Base-by-base conservation (phyloP, 768 basidiomycete genomes). In the Mrakia frigida region DNA sequence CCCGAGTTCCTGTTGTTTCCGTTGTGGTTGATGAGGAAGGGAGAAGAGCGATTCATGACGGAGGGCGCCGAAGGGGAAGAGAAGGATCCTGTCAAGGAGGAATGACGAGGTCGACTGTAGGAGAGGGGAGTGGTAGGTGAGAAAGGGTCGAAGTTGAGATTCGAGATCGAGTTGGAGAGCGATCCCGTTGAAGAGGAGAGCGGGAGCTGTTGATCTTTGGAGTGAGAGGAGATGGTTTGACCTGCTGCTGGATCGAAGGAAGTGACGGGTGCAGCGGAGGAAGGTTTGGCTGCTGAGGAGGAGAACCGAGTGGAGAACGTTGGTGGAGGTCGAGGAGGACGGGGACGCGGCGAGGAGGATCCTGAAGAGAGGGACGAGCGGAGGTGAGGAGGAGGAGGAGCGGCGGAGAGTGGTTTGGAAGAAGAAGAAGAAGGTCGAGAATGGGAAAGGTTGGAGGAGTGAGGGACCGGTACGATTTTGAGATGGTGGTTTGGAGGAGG, bases 401-500 rank as follows among this genome's bases (percentile, higher is more conserved):
- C 18, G 46, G 46, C 9, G 13, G 67, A 65, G 50, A 50, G 31
- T 14, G 14, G 0, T 46, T 5, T 13, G 70, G 37, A 2, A 10
- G 6, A 60, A 13, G 23, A 37, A 31, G 43, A 11, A 81, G 81
- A 63, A 84, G 84, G 67, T 85, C 46, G 82, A 35, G 80, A 80
- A 14, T 83, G 82, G 77, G 80, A 92, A 91, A 73, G 35, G 56
- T n/a, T 41, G 31, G 68, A 46, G 37, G 23, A 46, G 21, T 23
- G 85, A 78, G 74, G 92, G 46, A 50, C 13, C 81, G 21, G 90
- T 90, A 3, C 91, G 91, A 3, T 88, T 85, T 2, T 83, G 70
- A 14, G 81, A 70, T 2, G 89, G 83, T 23, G 82, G 82, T n/a
- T n/a, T n/a, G n/a, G n/a, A n/a, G 25, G 85, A 85, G 25, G 91